Conservation (phyloP, 441 rosid species). For the Pelargonium myrrhifolium region DNA sequence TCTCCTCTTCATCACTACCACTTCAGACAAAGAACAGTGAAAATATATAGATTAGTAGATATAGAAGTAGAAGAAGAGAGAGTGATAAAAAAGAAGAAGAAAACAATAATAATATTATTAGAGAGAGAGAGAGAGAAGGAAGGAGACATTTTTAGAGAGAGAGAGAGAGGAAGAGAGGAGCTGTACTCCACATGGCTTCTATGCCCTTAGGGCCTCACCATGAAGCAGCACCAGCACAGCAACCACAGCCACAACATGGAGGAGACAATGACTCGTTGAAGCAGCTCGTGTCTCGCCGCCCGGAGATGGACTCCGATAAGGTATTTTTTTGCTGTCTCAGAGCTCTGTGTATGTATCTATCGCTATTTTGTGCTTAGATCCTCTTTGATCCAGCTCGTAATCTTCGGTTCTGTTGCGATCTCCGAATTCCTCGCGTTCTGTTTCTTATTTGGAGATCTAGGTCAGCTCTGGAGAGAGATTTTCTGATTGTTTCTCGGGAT, state of each 20-base stretch:
- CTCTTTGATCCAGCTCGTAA: constrained; percentile 28
- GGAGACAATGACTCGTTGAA: constrained; percentile 30
- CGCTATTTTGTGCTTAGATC: constrained; percentile 22
- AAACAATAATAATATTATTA: background rate
- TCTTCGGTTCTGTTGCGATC: constrained; percentile 6
- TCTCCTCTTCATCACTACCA: background rate
- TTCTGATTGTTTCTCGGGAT: background rate
- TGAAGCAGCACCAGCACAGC: constrained; percentile 28
- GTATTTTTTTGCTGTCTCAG: constrained; percentile 13
- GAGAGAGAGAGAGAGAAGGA: constrained; percentile 13
- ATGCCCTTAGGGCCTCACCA: constrained; percentile 35
- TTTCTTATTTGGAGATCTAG: constrained; percentile 1
- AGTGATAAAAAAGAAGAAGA: background rate
- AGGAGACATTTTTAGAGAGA: constrained; percentile 11
- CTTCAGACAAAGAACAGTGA: constrained; percentile 5
- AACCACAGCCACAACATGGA: constrained; percentile 9
- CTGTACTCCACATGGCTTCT: constrained; percentile 47
- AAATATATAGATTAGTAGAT: background rate
- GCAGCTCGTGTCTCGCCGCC: constrained; percentile 26
- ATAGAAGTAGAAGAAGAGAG: background rate
- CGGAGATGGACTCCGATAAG: constrained; percentile 45
- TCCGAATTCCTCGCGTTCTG: background rate
- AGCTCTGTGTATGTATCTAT: background rate
- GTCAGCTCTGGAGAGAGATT: background rate
- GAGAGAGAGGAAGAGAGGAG: constrained; percentile 19